Evolutionary conservation across 192 early-diverging fungal genomes (phyloP), one percentile per base, ranked within the genome.

Genomic region (Phlyctochytrium arcticum): DNA sequence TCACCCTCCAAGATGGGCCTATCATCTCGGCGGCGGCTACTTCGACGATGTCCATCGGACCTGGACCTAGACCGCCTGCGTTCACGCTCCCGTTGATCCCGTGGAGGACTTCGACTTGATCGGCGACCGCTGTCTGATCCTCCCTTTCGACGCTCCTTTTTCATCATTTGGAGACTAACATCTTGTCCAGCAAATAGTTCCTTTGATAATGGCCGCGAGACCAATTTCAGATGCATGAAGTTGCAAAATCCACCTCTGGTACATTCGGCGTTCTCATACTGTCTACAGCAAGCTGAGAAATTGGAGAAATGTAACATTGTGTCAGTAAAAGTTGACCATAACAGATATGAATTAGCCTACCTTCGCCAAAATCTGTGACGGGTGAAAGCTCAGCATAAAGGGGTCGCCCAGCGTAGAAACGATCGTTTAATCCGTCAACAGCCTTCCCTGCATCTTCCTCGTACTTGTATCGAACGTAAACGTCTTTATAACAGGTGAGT

Each of bases 181-280:
- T 62, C 35, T 50, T 99, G 97, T 44, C 88, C 88, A 19, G 88
- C 91, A 61, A 81, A 88, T 29, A 99, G 74, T n/a, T 92, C 90
- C 65, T 88, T 80, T 60, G 84, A 83, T 53, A 99, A 70, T 42
- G 76, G 67, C 48, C 88, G 78, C n/a, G 88, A 82, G 5, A 93
- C 90, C 49, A 87, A 82, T 60, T 94, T 92, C 37, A 99, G 79
- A 78, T 99, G 97, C 97, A 99, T 98, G 80, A 99, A 99, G 77
- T 98, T 99, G 80, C 97, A 99, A 63, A 94, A 88, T 6, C 95
- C 95, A 27, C 94, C 94, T 12, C 95, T 89, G 67, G 87, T 92
- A 79, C 96, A 99, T 73, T 96, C 92, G 55, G 85, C 79, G 46
- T 82, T 92, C 67, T 99, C 96, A 73, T 99, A 90, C 73, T 98